These are phyloP conservation scores for Wallacemonas sp. DNA, from an alignment of 208 protist species.

Conservation along the genomic window DNA sequence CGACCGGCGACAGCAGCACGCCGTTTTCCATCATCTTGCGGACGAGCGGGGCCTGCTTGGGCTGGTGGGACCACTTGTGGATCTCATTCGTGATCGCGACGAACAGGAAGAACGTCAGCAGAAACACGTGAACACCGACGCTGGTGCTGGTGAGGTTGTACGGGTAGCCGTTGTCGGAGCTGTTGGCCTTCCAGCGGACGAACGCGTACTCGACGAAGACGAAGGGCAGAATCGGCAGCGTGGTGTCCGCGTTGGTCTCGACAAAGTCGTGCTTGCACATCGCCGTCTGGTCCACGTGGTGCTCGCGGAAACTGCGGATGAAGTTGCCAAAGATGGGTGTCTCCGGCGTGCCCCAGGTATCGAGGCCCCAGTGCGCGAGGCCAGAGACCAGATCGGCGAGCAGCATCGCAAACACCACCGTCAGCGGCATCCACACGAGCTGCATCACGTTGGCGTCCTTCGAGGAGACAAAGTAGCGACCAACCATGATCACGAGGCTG, in stretches of 20 bases:
- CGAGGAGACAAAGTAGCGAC: conserved; percentile 71
- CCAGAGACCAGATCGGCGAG: conserved; percentile 91
- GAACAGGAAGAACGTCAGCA: conserved; percentile 76
- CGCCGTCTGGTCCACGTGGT: conserved; percentile 91
- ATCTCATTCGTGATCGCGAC: conserved; percentile 93
- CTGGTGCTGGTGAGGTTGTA: conserved; percentile 65
- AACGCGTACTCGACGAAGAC: conserved; percentile 55
- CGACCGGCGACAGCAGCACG: conserved; percentile 82
- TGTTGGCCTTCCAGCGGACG: conserved; percentile 34
- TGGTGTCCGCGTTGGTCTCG: conserved; percentile 95
- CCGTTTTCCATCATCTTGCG: conserved; percentile 65
- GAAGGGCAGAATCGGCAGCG: conserved; percentile 81
- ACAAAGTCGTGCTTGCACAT: conserved; percentile 95
- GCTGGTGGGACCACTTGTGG: conserved; percentile 94
- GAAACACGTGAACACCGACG: conserved; percentile 70
- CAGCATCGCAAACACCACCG: conserved; percentile 74
- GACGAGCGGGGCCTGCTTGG: conserved; percentile 60
- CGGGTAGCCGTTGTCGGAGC: conserved; percentile 42
- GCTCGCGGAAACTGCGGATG: conserved; percentile 95
- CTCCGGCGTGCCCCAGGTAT: conserved; percentile 93
- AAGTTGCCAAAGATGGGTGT: conserved; percentile 91
- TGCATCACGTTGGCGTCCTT: conserved; percentile 59
- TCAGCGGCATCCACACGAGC: conserved; percentile 72
- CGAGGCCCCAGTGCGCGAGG: conserved; percentile 92
- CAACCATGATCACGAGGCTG: conserved; percentile 57